Evolutionary conservation across 768 basidiomycete species (phyloP).

Genomic region (Cubamyces lactineus): DNA sequence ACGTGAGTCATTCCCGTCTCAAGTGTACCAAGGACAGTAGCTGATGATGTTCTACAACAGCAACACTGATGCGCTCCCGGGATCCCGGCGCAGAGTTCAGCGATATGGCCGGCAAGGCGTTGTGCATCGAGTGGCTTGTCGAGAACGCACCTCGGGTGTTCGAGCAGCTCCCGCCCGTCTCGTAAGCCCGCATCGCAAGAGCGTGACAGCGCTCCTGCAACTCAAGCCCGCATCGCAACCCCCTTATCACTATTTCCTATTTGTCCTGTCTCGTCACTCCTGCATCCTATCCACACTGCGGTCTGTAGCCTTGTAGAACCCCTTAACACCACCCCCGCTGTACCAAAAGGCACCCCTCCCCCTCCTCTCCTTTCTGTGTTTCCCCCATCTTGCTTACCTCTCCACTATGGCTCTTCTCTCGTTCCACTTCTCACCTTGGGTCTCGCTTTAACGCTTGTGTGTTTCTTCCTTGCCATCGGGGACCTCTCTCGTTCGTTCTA

Average conservation of each 20-base stretch:
- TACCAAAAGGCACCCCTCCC: slow-evolving; percentile 27
- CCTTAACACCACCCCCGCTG: slow-evolving; percentile 28
- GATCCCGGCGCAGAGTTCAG: slow-evolving; percentile 89
- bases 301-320: slow-evolving; percentile 28
- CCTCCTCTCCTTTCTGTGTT: slow-evolving; percentile 25
- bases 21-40: not conserved
- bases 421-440: not conserved
- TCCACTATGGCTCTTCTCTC: not conserved
- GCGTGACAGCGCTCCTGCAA: too few species aligned
- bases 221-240: not conserved
- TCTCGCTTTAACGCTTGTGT: slow-evolving; percentile 2
- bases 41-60: slow-evolving; percentile 42
- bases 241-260: slow-evolving; percentile 2
- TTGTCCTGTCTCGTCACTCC: slow-evolving; percentile 1
- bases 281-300: slow-evolving; percentile 20
- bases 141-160: slow-evolving; percentile 77
- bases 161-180: slow-evolving; percentile 21
- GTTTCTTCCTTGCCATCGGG: not conserved
- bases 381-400: slow-evolving; percentile 3
- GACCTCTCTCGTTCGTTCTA: slow-evolving; percentile 14
- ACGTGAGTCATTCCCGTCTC: slow-evolving; percentile 60
- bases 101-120: slow-evolving; percentile 97
- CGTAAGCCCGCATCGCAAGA: not conserved
- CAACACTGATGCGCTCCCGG: slow-evolving; percentile 90
- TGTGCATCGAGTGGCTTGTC: slow-evolving; percentile 92